These are phyloP conservation scores for Pseudogymnoascus sp. DNA, from an alignment of 2,329 filamentous ascomycete species.

Conservation along the genomic window DNA sequence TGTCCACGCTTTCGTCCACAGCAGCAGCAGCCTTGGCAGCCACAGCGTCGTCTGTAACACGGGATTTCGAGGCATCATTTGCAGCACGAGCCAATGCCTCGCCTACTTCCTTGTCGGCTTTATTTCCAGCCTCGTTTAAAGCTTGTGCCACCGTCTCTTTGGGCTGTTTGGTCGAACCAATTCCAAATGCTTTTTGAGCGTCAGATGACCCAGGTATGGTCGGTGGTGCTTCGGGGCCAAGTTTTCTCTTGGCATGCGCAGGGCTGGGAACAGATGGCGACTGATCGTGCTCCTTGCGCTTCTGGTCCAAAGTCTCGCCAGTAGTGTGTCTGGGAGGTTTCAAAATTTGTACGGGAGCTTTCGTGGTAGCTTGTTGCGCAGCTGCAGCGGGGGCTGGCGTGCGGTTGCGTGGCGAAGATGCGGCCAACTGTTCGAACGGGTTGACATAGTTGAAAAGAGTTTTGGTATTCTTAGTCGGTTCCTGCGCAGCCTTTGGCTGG, in stretches of 20 bases:
- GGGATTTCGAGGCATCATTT: background rate
- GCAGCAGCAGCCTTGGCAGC: slow-evolving; percentile 38
- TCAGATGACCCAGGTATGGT: slow-evolving; percentile 31
- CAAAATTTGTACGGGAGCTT: slow-evolving; percentile 25
- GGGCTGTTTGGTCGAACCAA: slow-evolving; percentile 27
- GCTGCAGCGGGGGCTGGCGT: slow-evolving; percentile 37
- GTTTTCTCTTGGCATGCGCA: slow-evolving; percentile 25
- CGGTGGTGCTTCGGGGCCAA: slow-evolving; percentile 21
- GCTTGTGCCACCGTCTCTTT: slow-evolving; percentile 65
- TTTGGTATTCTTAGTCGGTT: slow-evolving; percentile 18
- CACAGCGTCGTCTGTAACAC: slow-evolving; percentile 27
- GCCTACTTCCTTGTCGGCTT: slow-evolving; percentile 51
- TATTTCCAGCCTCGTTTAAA: slow-evolving; percentile 54
- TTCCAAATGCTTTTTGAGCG: slow-evolving; percentile 27
- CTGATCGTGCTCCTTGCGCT: slow-evolving; percentile 25
- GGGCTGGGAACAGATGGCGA: slow-evolving; percentile 20
- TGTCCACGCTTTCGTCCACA: slow-evolving; percentile 40
- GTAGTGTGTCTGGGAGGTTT: slow-evolving; percentile 26
- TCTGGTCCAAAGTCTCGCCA: slow-evolving; percentile 20
- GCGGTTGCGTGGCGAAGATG: slow-evolving; percentile 53
- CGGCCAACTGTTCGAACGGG: slow-evolving; percentile 61
- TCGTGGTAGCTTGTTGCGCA: slow-evolving; percentile 32
- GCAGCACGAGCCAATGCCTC: slow-evolving; percentile 49
- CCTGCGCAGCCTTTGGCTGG: slow-evolving; percentile 15
- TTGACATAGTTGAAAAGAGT: slow-evolving; percentile 60